These are phyloP conservation scores for Pythium rishiriense DNA, from an alignment of 352 stramenopile species.

Conservation along the genomic window DNA sequence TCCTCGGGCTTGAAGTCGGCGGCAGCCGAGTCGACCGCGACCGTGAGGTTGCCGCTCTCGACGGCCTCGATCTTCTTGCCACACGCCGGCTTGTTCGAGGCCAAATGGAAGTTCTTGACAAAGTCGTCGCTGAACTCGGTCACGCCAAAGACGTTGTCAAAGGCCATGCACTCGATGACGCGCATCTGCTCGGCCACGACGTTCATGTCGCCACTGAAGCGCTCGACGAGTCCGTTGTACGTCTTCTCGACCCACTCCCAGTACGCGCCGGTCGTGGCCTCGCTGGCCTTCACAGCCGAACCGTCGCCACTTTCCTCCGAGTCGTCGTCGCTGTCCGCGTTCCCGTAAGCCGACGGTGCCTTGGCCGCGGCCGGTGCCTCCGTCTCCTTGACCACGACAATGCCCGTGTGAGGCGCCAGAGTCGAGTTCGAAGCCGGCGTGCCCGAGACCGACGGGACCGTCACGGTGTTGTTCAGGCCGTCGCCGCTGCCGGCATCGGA, in stretches of 20 bases:
- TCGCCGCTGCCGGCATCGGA: background rate
- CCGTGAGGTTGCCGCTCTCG: slow-evolving; percentile 39
- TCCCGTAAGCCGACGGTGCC: slow-evolving; percentile 31
- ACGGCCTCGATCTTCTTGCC: slow-evolving; percentile 56
- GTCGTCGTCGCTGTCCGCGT: slow-evolving; percentile 28
- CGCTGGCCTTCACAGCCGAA: slow-evolving; percentile 1
- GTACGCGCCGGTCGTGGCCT: slow-evolving; percentile 58
- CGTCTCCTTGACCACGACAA: slow-evolving; percentile 10
- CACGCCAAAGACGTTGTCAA: slow-evolving; percentile 51
- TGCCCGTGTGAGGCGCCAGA: slow-evolving; percentile 10
- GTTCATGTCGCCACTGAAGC: slow-evolving; percentile 62
- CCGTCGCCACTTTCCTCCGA: background rate
- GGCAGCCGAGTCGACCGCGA: slow-evolving; percentile 41
- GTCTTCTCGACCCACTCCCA: slow-evolving; percentile 62
- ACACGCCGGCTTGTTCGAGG: slow-evolving; percentile 46
- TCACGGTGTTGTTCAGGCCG: slow-evolving; percentile 7
- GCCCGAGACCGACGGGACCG: background rate
- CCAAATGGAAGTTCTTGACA: slow-evolving; percentile 53
- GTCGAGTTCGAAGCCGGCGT: background rate
- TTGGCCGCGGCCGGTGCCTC: slow-evolving; percentile 29
- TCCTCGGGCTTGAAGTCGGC: slow-evolving; percentile 43
- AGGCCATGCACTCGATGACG: slow-evolving; percentile 63
- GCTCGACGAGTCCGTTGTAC: slow-evolving; percentile 54
- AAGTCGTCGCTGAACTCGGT: slow-evolving; percentile 49
- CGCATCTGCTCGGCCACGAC: slow-evolving; percentile 63